A percentile compares a stretch with the other conserved stretches of the same genome.
Conservation (phyloP, 371 early-diverging fungal species). For the Nematocida ausubeli region DNA sequence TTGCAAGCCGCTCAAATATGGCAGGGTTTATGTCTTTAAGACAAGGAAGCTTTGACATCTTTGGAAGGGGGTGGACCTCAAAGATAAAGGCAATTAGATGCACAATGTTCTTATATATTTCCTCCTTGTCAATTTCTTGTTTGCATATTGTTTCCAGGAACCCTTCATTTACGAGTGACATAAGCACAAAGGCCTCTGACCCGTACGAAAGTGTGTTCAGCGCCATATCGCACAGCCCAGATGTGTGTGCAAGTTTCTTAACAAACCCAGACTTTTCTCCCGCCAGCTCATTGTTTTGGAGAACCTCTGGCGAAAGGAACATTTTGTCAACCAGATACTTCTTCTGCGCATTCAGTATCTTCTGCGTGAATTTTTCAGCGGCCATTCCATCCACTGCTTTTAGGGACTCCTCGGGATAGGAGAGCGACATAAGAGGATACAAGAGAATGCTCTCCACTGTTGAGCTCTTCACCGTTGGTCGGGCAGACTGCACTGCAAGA, state of each 20-base stretch:
- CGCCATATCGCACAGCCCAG: constrained; percentile 23
- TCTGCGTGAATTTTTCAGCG: neutral
- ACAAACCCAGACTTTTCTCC: neutral
- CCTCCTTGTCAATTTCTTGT: constrained; percentile 31
- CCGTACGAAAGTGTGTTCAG: constrained; percentile 41
- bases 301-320: constrained; percentile 3
- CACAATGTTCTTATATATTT: constrained; percentile 6
- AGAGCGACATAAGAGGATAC: constrained; percentile 47
- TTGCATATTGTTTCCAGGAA: constrained; percentile 28
- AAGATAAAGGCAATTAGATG: constrained; percentile 32
- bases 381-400: neutral
- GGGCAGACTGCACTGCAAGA: constrained; percentile 29
- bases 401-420: constrained; percentile 8
- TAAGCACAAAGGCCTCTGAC: constrained; percentile 38
- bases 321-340: constrained; percentile 4
- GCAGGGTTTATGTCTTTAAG: neutral
- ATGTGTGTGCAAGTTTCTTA: constrained; percentile 11
- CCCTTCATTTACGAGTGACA: constrained; percentile 37
- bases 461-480: neutral
- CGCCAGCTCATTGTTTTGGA: neutral
- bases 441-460: constrained; percentile 12
- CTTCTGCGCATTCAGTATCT: constrained; percentile 31
- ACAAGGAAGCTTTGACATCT: neutral
- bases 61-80: constrained; percentile 32
- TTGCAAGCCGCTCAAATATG: neutral